Evolutionary conservation across 2,329 filamentous ascomycete species (phyloP).

Genomic region (Lachnellula hyalina): DNA sequence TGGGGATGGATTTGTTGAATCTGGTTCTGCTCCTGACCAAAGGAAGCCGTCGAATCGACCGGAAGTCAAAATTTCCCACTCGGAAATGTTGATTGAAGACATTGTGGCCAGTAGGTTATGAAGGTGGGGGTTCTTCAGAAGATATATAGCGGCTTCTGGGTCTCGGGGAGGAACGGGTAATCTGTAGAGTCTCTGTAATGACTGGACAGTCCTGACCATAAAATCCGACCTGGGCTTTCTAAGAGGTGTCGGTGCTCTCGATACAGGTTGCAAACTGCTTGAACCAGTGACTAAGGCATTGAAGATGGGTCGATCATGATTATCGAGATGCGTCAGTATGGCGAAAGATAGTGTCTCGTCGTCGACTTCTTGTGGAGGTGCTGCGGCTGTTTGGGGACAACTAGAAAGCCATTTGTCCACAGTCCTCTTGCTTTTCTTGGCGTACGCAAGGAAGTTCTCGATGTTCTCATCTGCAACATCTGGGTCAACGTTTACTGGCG

Average conservation of each 20-base stretch:
- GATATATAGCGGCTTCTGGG: conserved; percentile 78
- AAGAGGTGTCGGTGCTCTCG: conserved; percentile 64
- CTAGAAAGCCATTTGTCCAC: conserved; percentile 86
- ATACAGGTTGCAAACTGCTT: conserved; percentile 46
- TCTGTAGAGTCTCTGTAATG: conserved; percentile 81
- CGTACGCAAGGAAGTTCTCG: conserved; percentile 86
- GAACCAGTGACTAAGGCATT: conserved; percentile 68
- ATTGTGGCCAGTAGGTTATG: conserved; percentile 86
- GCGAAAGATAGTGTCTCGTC: conserved; percentile 92
- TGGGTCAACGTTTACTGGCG: conserved; percentile 74
- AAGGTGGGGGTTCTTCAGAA: conserved; percentile 74
- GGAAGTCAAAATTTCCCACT: conserved; percentile 94
- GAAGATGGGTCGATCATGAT: conserved; percentile 72
- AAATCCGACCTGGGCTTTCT: conserved; percentile 65
- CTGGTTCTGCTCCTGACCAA: conserved; percentile 77
- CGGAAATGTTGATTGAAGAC: conserved; percentile 80
- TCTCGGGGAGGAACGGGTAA: conserved; percentile 69
- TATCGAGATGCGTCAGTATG: conserved; percentile 79
- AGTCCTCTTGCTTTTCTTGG: conserved; percentile 84
- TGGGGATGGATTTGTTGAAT: conserved; percentile 35
- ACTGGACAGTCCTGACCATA: conserved; percentile 67
- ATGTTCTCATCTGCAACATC: conserved; percentile 92
- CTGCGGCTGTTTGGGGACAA: conserved; percentile 64
- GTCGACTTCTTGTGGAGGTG: conserved; percentile 81
- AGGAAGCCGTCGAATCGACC: conserved; percentile 94